These are phyloP conservation scores for Rhizopogon salebrosus DNA, from an alignment of 768 basidiomycete species.

Conservation along the genomic window DNA sequence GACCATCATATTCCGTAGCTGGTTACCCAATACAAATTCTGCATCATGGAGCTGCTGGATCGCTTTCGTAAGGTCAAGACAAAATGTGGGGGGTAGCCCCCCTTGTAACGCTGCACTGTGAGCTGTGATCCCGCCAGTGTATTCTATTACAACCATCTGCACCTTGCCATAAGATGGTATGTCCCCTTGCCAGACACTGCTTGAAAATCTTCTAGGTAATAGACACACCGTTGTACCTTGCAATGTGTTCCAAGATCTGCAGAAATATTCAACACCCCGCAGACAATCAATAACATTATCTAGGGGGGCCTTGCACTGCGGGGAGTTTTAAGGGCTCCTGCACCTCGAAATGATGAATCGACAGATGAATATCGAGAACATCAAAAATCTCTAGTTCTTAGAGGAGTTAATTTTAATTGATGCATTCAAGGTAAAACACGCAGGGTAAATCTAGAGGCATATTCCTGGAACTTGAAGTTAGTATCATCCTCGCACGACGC, in stretches of 20 bases:
- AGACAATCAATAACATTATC: background rate
- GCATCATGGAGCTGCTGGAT: no score
- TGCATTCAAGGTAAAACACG: no score
- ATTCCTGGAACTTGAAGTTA: no score
- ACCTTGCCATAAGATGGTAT: no score
- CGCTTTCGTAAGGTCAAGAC: no score
- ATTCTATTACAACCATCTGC: no score
- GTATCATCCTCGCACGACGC: background rate
- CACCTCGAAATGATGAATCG: constrained; percentile 55
- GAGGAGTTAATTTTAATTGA: constrained; percentile 6
- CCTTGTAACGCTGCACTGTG: no score
- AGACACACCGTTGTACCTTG: constrained; percentile 39
- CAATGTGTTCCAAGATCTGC: constrained; percentile 45
- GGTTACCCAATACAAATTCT: no score
- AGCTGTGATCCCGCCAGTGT: no score
- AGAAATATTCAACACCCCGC: background rate
- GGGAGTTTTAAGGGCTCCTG: constrained; percentile 62
- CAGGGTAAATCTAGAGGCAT: constrained; percentile 34
- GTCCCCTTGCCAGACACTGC: no score
- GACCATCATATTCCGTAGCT: no score
- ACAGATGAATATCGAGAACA: constrained; percentile 46
- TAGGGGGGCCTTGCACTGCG: constrained; percentile 44
- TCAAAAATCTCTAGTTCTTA: constrained; percentile 34
- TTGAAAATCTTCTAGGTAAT: constrained; percentile 39
- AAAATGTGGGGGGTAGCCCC: no score